Conservation (phyloP, 257 asterid species). For the Thymus quinquecostatus region DNA sequence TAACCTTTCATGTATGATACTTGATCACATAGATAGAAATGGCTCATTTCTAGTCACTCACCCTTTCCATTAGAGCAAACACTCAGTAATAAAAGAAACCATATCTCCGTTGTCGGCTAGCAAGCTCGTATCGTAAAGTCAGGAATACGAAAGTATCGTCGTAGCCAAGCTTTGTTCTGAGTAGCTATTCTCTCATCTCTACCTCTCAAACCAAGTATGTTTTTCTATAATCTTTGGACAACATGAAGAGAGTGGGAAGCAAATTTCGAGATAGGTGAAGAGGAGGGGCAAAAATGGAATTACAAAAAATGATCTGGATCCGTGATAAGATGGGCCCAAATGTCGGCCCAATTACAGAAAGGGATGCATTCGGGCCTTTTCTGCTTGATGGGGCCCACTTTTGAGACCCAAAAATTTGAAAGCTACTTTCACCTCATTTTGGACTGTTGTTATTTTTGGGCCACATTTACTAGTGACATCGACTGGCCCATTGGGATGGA, state of each 20-base stretch:
- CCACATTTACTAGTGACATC: slow-evolving; percentile 18
- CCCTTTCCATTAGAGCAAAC: background rate
- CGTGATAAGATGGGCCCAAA: slow-evolving; percentile 30
- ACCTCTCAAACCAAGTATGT: no score
- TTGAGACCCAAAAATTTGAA: background rate
- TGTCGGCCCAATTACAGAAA: slow-evolving; percentile 35
- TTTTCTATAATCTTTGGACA: no score
- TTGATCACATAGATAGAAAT: background rate
- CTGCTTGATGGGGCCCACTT: background rate
- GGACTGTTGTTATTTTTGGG: slow-evolving; percentile 19
- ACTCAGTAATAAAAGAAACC: background rate
- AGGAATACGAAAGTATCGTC: background rate
- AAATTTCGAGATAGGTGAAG: no score
- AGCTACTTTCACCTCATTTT: slow-evolving; percentile 15
- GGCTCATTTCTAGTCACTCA: no score
- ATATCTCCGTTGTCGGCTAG: no score
- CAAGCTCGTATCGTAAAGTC: background rate
- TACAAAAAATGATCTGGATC: background rate
- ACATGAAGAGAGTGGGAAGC: no score
- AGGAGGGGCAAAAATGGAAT: slow-evolving; percentile 6
- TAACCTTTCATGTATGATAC: slow-evolving; percentile 23
- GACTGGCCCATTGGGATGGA: slow-evolving; percentile 8
- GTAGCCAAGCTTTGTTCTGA: no score
- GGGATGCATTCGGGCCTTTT: slow-evolving; percentile 21
- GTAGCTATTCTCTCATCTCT: no score